Percentiles rank a stretch among this genome's conserved stretches.
These are phyloP conservation scores for Neonectria faginata DNA, from an alignment of 2,329 filamentous ascomycete genomes.

Conservation along the genomic window DNA sequence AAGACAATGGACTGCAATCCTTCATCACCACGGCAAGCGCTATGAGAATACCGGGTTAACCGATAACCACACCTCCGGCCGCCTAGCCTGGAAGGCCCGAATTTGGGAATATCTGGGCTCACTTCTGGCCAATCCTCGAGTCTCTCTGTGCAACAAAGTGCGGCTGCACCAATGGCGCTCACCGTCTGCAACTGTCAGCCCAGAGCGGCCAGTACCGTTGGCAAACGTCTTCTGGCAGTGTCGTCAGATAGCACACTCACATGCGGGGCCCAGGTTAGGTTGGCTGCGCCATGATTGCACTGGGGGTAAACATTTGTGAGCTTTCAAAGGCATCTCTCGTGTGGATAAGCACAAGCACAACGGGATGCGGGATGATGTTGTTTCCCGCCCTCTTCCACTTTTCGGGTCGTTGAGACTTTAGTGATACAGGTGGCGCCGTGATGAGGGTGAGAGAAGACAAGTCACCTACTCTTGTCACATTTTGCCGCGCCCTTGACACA, in stretches of 20 bases:
- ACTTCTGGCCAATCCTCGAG: slow-evolving; percentile 21
- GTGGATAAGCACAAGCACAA: slow-evolving; percentile 1
- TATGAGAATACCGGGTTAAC: slow-evolving; percentile 1
- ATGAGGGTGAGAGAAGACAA: slow-evolving; percentile 18
- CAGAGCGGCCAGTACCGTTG: slow-evolving; percentile 37
- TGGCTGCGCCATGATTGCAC: slow-evolving; percentile 16
- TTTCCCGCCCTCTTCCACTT: slow-evolving; percentile 4
- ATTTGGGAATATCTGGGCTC: slow-evolving; percentile 19
- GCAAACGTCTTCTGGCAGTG: slow-evolving; percentile 26
- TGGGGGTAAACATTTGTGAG: slow-evolving; percentile 1
- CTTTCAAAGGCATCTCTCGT: slow-evolving; percentile 9
- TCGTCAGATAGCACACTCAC: slow-evolving; percentile 17
- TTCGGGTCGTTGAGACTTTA: slow-evolving; percentile 14
- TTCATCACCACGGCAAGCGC: slow-evolving; percentile 4
- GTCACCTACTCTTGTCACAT: slow-evolving; percentile 23
- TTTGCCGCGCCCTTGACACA: slow-evolving; percentile 12
- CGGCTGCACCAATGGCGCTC: slow-evolving; percentile 38
- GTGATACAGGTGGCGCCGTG: slow-evolving; percentile 16
- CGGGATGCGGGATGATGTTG: slow-evolving; percentile 9
- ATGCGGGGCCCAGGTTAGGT: slow-evolving; percentile 14
- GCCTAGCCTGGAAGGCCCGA: slow-evolving; percentile 12
- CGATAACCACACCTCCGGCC: neutral
- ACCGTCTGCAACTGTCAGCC: slow-evolving; percentile 41
- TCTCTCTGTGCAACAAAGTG: slow-evolving; percentile 25
- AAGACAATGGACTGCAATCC: neutral